A percentile compares a stretch with the other conserved stretches of the same genome.
Conservation (phyloP, 352 stramenopile genomes). For the Halophytophthora polymorphica region DNA sequence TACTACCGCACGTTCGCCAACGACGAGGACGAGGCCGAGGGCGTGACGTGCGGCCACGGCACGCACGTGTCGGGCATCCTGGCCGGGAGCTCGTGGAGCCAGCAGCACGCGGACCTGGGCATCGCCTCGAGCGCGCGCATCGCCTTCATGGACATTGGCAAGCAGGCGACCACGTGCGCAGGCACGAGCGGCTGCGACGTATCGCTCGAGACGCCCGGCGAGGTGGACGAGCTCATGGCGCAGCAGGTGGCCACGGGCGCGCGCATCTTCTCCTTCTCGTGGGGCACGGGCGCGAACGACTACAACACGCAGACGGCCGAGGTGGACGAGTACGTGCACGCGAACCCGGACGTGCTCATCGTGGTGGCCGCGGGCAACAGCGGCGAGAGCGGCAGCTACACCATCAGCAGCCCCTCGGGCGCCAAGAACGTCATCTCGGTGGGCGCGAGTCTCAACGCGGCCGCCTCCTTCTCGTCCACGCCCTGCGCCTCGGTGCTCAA, state of each 20-base stretch:
- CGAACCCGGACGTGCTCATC: conserved; percentile 76
- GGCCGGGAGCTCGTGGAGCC: conserved; percentile 54
- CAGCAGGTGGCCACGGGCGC: conserved; percentile 50
- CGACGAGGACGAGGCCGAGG: conserved; percentile 57
- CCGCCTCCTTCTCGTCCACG: conserved; percentile 41
- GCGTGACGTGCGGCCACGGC: conserved; percentile 73
- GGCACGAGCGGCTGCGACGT: conserved; percentile 38
- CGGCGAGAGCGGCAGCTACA: conserved; percentile 53
- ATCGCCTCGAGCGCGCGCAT: conserved; percentile 79
- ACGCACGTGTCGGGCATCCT: conserved; percentile 87
- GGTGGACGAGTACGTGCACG: conserved; percentile 72
- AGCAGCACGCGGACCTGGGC: conserved; percentile 40
- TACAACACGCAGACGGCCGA: conserved; percentile 58
- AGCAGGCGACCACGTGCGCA: conserved; percentile 36
- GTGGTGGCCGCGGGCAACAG: conserved; percentile 84
- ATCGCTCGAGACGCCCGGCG: conserved; percentile 40
- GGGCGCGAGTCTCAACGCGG: conserved; percentile 62
- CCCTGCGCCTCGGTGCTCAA: conserved; percentile 53
- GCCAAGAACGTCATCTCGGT: conserved; percentile 88
- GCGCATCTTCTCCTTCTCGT: conserved; percentile 71
- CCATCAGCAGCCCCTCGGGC: conserved; percentile 61
- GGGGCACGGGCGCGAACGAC: conserved; percentile 57
- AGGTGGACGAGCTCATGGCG: conserved; percentile 52
- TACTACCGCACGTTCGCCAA: conserved; percentile 82
- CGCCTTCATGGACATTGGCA: conserved; percentile 88